Base-by-base conservation (phyloP, 768 basidiomycete species). In the Tylopilus vinaceipallidus region DNA sequence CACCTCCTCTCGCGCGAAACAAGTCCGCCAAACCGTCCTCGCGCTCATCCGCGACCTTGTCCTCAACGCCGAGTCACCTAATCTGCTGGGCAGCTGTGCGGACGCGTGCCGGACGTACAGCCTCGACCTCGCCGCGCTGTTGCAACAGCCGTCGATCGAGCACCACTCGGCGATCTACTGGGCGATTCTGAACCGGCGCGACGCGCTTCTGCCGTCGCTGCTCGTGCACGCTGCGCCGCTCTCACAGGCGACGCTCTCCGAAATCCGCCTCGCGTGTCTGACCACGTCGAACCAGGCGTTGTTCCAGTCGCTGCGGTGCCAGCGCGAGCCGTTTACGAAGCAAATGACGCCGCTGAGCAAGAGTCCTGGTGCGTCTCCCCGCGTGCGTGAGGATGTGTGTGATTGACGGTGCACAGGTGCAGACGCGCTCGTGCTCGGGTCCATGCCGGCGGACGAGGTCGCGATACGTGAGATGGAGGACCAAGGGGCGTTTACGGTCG, bases 101-200 rank as follows among this genome's bases (percentile, higher is more conserved):
- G 80, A 81, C 11, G 83, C 83, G 0, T 88, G 86, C 56, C 57
- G 62, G 9, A 61, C 73, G 0, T 73, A 82, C 32, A 67, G 66
- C 16, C 54, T 88, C 2, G 74, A 77, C 4, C 69, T 88, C 32
- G 73, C 82, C 0, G 50, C 70, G 0, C 57, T 89, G 9, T 68
- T 89, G 0, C 86, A 87, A 58, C 81, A 86, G 38, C 75, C 67
- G 24, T 80, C 71, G 9, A 80, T 88, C 32, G 87, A 88, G 56
- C 72, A 71, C 0, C 84, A 82, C 57, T 81, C 82, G 0, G 82
- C 84, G 0, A 55, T 89, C 3, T 88, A 88, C 60, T 89, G 88
- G 88, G 82, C 81, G 0, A 80, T 88, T 54, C 67, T 88, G 20
- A 86, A 84, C 48, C 77, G 75, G 3, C 47, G 52, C 4, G 39